A percentile compares a stretch with the other conserved stretches of the same genome.
Conservation (phyloP, 768 basidiomycete species). For the Pleurotus tuoliensis region DNA sequence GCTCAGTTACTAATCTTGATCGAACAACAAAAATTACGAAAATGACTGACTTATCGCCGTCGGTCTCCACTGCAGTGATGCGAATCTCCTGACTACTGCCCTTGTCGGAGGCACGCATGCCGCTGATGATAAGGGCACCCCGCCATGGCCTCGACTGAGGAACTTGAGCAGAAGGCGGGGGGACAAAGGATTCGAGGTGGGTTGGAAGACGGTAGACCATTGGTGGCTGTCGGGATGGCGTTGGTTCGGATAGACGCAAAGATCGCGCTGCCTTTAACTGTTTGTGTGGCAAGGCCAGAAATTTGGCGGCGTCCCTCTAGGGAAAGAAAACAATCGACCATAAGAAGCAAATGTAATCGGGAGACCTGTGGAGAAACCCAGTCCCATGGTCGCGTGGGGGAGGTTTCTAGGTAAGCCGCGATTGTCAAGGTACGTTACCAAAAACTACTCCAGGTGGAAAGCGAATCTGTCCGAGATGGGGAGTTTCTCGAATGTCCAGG, state of each 20-base stretch:
- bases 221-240: constrained; percentile 23
- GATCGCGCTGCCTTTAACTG: constrained; percentile 35
- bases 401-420: constrained; percentile 20
- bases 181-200: constrained; percentile 54
- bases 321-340: constrained; percentile 9
- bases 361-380: constrained; percentile 13
- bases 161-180: constrained; percentile 46
- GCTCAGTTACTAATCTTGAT: constrained; percentile 21
- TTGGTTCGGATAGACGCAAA: constrained; percentile 24
- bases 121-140: constrained; percentile 48
- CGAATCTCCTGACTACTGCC: constrained; percentile 47
- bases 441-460: not conserved
- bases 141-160: constrained; percentile 50
- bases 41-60: constrained; percentile 60
- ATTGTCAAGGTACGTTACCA: constrained; percentile 29
- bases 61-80: constrained; percentile 65
- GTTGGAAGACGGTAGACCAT: constrained; percentile 66
- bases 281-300: constrained; percentile 18
- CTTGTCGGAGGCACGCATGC: constrained; percentile 43
- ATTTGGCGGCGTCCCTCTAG: constrained; percentile 3
- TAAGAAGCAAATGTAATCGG: constrained; percentile 14
- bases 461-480: not conserved
- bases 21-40: constrained; percentile 27
- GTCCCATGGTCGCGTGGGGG: constrained; percentile 32
- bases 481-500: not conserved